These are phyloP conservation scores for Tubosaeta sp. DNA, from an alignment of 768 basidiomycete species.

Conservation along the genomic window DNA sequence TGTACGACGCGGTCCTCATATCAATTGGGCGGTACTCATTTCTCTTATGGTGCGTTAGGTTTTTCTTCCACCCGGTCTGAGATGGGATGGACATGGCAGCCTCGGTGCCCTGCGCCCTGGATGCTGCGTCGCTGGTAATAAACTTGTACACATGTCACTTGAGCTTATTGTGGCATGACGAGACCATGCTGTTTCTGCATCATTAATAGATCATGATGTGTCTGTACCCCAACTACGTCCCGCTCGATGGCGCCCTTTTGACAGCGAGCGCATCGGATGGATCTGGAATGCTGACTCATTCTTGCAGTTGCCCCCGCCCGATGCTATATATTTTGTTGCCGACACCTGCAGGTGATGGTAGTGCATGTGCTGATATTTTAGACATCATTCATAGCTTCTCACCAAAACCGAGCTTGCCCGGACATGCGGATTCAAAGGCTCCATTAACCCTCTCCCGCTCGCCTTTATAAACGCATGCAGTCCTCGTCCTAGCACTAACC, in stretches of 20 bases:
- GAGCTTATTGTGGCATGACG: background rate
- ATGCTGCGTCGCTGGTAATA: background rate
- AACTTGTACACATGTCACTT: background rate
- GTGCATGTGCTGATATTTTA: background rate
- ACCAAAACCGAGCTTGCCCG: background rate
- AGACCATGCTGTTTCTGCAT: background rate
- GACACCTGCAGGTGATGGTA: too few species aligned
- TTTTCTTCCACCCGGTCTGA: too few species aligned
- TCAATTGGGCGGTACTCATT: background rate
- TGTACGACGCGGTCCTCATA: background rate
- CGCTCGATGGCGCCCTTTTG: background rate
- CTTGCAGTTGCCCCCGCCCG: background rate
- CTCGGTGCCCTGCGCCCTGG: too few species aligned
- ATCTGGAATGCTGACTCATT: background rate
- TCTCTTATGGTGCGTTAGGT: too few species aligned
- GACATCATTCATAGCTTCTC: background rate
- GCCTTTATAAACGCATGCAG: slow-evolving; percentile 15
- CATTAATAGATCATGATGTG: background rate
- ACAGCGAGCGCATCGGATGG: background rate
- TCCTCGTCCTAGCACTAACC: background rate
- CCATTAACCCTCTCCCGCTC: background rate
- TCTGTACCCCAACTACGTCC: background rate
- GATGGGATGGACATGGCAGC: too few species aligned
- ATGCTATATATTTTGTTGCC: background rate
- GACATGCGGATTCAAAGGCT: background rate